Base-by-base conservation (phyloP, 2,329 filamentous ascomycete genomes). In the Tolypocladium pustulatum region DNA sequence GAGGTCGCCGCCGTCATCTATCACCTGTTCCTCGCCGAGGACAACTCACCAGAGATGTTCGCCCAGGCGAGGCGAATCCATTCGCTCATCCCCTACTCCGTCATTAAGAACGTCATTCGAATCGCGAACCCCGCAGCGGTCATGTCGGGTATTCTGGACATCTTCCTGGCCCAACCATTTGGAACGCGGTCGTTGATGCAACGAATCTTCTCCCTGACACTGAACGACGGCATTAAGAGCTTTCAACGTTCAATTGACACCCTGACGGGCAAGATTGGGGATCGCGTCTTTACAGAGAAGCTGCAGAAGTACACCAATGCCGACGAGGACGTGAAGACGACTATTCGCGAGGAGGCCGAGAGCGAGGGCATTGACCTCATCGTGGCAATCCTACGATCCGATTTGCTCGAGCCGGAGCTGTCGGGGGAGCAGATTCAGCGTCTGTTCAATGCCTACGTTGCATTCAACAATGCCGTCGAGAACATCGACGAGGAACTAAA, bases 1-100 rank as follows among this genome's bases (percentile, higher is more conserved):
- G 94, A 99, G 75, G 87, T 99, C 55, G 94, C 94, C 30, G 94
- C 94, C 46, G 97, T 94, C 27, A 85, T 97, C 60, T 99, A 99
- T 70, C 94, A 99, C 72, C 79, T 99, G 38, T 99, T 99, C 79
- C 81, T 99, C 52, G 94, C 94, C 7, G 94, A 99, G 72, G 94
- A 99, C 75, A 99, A 99, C 72, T 97, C 93, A 0, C 92, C 94
- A 0, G 94, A 99, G 69, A 75, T 99, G 36, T 97, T 97, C 71
- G 91, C 91, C 0, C 94, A 99, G 73, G 87, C 89, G 5, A 96
- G 93, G 75, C 85, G 90, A 61, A 97, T 97, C 57, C 94, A 99
- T 71, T 96, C 92, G 0, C 82, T 97, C 58, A 88, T 99, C 52
- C 94, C 94, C 0, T 99, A 99, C 70, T 88, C 87, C 0, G 79